Evolutionary conservation across 1,284 basidiomycete species (phyloP).

Genomic region (Exobasidium cylindrosporum): DNA sequence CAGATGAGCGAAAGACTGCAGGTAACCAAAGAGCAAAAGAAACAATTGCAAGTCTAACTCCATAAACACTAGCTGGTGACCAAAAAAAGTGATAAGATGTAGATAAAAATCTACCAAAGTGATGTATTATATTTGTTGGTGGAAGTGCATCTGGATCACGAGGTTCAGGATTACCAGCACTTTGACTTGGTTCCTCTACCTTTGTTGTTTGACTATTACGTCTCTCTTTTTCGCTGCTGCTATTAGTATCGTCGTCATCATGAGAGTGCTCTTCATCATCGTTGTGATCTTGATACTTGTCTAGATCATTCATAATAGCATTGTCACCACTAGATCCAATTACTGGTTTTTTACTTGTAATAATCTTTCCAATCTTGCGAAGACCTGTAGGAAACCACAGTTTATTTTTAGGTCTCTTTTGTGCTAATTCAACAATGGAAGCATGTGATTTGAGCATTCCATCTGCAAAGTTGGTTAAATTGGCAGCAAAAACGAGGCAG

Average conservation of each 20-base stretch:
- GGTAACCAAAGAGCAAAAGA: constrained; percentile 65
- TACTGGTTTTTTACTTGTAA: constrained; percentile 19
- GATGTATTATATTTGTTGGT: constrained; percentile 17
- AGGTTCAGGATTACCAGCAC: background rate
- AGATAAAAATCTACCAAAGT: constrained; percentile 19
- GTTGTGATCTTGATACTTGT: background rate
- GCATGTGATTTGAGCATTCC: constrained; percentile 60
- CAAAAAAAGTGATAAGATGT: constrained; percentile 11
- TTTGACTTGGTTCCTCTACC: background rate
- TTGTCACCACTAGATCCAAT: background rate
- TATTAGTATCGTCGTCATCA: background rate
- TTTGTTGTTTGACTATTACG: background rate
- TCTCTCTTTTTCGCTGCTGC: background rate
- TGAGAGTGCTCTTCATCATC: constrained; percentile 16
- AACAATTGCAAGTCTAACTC: constrained; percentile 63
- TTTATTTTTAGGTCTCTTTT: constrained; percentile 57
- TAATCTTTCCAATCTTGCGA: constrained; percentile 56
- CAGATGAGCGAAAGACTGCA: constrained; percentile 56
- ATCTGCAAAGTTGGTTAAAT: constrained; percentile 58
- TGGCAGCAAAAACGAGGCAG: constrained; percentile 60
- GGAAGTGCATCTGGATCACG: constrained; percentile 17
- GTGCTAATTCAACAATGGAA: constrained; percentile 57
- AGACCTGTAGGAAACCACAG: constrained; percentile 63
- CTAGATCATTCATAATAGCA: constrained; percentile 8
- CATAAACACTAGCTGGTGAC: constrained; percentile 61